These are phyloP conservation scores for Acanthochlamys bracteata DNA, from an alignment of 106 monocot genomes.

Conservation along the genomic window DNA sequence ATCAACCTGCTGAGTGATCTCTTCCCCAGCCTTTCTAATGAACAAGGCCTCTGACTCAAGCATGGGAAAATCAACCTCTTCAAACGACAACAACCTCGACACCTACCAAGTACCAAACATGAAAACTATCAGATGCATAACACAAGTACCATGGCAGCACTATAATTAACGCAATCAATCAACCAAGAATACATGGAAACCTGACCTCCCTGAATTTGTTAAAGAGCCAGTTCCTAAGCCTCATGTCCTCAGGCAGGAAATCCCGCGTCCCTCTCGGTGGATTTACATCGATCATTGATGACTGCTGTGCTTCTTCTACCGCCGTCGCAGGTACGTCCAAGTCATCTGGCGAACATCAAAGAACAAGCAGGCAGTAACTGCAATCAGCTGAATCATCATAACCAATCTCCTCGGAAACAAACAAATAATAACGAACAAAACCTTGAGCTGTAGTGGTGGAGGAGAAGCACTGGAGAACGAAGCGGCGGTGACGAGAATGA, in stretches of 20 bases:
- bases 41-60: slow-evolving; percentile 93
- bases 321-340: not conserved
- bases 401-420: too few relatives aligned
- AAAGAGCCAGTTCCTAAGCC: slow-evolving; percentile 85
- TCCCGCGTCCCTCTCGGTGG: slow-evolving; percentile 96
- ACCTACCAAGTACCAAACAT: slow-evolving; percentile 35
- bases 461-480: slow-evolving; percentile 9
- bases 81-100: slow-evolving; percentile 69
- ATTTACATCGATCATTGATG: slow-evolving; percentile 62
- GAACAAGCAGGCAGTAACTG: not conserved
- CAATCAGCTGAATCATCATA: not conserved
- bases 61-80: slow-evolving; percentile 97
- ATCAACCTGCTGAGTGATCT: slow-evolving; percentile 90
- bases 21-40: slow-evolving; percentile 96
- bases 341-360: slow-evolving; percentile 10
- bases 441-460: slow-evolving; percentile 30
- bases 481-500: slow-evolving; percentile 3
- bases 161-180: not conserved
- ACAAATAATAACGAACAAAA: slow-evolving; percentile 11
- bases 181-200: too few relatives aligned
- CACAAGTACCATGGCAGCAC: slow-evolving; percentile 23
- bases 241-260: slow-evolving; percentile 87
- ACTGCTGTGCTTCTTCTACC: not conserved
- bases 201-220: slow-evolving; percentile 81
- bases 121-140: slow-evolving; percentile 5